phyloP scores from a whole-genome alignment of 2,329 filamentous ascomycete species.

The Scortechinia acanthostroma region DNA sequence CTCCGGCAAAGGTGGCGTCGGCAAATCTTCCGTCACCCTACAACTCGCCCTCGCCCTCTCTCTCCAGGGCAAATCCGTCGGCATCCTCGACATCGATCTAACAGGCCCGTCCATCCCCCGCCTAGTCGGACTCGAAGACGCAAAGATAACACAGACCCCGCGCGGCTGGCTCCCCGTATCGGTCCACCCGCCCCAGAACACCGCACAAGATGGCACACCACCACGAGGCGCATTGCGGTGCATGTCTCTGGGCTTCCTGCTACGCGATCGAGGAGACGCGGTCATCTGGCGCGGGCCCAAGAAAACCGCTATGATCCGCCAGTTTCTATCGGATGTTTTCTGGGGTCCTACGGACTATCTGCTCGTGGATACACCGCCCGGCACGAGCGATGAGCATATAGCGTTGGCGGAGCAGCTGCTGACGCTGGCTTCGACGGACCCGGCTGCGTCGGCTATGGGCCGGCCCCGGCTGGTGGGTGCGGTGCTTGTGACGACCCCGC shows the following conservation, averaged over 20 bases:
- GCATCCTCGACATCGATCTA: constrained; percentile 90
- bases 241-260: constrained; percentile 89
- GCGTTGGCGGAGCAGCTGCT: constrained; percentile 82
- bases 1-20: constrained; percentile 94
- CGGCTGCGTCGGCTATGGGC: constrained; percentile 22
- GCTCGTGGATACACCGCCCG: constrained; percentile 90
- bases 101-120: constrained; percentile 94
- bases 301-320: constrained; percentile 97
- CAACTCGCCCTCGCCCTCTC: constrained; percentile 87
- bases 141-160: constrained; percentile 84
- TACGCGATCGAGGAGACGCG: constrained; percentile 76
- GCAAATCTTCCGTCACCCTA: constrained; percentile 95
- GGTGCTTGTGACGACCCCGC: constrained; percentile 91
- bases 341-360: constrained; percentile 88
- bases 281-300: constrained; percentile 97
- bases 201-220: not conserved
- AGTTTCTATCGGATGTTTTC: constrained; percentile 85
- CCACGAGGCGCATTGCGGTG: constrained; percentile 59
- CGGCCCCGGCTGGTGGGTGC: constrained; percentile 58
- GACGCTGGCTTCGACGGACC: constrained; percentile 49
- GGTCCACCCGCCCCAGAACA: constrained; percentile 53
- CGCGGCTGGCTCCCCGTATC: constrained; percentile 87
- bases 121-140: constrained; percentile 81
- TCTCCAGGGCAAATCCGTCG: constrained; percentile 78
- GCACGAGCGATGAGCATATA: constrained; percentile 95